These are phyloP conservation scores for Zangia roseola DNA, from an alignment of 768 basidiomycete species.

Conservation along the genomic window DNA sequence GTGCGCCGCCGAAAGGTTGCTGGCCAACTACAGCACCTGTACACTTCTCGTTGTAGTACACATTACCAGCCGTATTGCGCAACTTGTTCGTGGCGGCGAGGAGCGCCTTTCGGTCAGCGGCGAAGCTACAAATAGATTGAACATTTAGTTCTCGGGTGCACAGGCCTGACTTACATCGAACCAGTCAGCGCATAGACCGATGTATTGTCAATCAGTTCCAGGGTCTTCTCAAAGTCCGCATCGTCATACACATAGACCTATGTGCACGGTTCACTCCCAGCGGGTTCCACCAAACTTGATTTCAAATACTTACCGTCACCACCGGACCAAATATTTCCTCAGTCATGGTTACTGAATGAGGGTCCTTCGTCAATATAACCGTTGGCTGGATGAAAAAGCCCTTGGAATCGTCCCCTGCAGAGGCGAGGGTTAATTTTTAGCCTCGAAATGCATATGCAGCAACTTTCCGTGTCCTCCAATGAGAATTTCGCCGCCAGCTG, in stretches of 20 bases:
- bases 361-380: constrained; percentile 89
- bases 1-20: constrained; percentile 95
- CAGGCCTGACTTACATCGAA: constrained; percentile 61
- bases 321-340: constrained; percentile 99
- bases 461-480: constrained; percentile 74
- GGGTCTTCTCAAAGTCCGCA: constrained; percentile 78
- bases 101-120: constrained; percentile 77
- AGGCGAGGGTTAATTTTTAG: not conserved
- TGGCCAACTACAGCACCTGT: constrained; percentile 98
- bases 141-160: constrained; percentile 2
- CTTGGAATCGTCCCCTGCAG: constrained; percentile 77
- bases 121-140: constrained; percentile 56
- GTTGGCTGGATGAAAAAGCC: constrained; percentile 96
- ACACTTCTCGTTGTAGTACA: constrained; percentile 98
- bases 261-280: constrained; percentile 1
- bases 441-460: not conserved
- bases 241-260: constrained; percentile 90
- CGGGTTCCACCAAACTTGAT: not conserved
- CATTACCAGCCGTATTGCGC: constrained; percentile 91
- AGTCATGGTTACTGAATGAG: constrained; percentile 82
- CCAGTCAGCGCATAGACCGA: constrained; percentile 94
- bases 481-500: constrained; percentile 85
- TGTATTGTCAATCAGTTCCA: constrained; percentile 83
- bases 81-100: constrained; percentile 77
- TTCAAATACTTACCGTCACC: constrained; percentile 60